These are phyloP conservation scores for Prunella vulgaris DNA, from an alignment of 257 asterid genomes.

Conservation along the genomic window DNA sequence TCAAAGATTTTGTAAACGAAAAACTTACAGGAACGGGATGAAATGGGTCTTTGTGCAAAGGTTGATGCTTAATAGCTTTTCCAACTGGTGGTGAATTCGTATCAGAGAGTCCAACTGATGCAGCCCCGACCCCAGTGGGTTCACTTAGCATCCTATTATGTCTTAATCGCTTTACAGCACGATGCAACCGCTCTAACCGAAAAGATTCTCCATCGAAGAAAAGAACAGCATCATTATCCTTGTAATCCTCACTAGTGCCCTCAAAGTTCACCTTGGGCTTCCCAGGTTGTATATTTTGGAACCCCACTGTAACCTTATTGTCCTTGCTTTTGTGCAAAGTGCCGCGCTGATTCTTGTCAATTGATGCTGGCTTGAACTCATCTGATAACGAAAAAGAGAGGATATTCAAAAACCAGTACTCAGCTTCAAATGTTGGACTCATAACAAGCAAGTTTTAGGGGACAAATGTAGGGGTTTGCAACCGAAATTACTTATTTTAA, in stretches of 20 bases:
- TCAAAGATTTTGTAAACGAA: constrained; percentile 7
- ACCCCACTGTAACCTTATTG: constrained; percentile 80
- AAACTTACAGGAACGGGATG: constrained; percentile 57
- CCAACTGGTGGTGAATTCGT: constrained; percentile 57
- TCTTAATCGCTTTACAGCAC: constrained; percentile 86
- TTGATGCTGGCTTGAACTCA: constrained; percentile 98
- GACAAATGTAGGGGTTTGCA: too few species aligned
- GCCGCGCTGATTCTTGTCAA: constrained; percentile 86
- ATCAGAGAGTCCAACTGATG: constrained; percentile 38
- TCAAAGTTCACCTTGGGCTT: constrained; percentile 84
- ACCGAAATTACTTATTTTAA: too few species aligned
- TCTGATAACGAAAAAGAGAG: constrained; percentile 34
- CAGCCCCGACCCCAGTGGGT: constrained; percentile 37
- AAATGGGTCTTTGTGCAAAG: constrained; percentile 43
- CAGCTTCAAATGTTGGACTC: not conserved
- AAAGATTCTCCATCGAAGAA: constrained; percentile 83
- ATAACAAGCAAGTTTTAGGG: not conserved
- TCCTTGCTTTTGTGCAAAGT: constrained; percentile 83
- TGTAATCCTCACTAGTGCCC: constrained; percentile 91
- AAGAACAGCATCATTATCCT: constrained; percentile 89
- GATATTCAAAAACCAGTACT: not conserved
- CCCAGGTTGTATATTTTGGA: constrained; percentile 80
- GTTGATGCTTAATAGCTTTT: constrained; percentile 52
- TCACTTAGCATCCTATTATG: constrained; percentile 78
- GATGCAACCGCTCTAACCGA: constrained; percentile 82